These are phyloP conservation scores for Ascochyta lentis DNA, from an alignment of 2,329 filamentous ascomycete species.

Conservation along the genomic window DNA sequence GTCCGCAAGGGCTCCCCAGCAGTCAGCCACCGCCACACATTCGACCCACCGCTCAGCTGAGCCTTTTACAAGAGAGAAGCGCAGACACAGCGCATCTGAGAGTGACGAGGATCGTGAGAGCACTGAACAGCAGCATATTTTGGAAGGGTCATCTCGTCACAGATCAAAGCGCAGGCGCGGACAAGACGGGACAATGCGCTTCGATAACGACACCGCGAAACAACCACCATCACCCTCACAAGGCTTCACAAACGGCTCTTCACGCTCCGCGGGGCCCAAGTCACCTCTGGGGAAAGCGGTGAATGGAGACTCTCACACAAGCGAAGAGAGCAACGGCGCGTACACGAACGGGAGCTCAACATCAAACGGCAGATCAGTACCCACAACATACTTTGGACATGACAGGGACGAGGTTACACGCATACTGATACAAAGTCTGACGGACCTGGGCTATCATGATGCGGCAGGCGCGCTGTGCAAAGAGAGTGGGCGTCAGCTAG, in stretches of 20 bases:
- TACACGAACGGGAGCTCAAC: constrained; percentile 51
- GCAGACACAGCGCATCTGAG: constrained; percentile 43
- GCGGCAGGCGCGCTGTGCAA: constrained; percentile 77
- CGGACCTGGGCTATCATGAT: constrained; percentile 82
- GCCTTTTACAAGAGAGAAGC: constrained; percentile 34
- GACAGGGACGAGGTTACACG: constrained; percentile 91
- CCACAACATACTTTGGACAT: constrained; percentile 76
- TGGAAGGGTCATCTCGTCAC: constrained; percentile 45
- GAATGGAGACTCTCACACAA: constrained; percentile 51
- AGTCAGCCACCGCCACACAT: constrained; percentile 23
- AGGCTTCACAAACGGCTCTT: constrained; percentile 49
- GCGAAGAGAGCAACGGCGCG: constrained; percentile 53
- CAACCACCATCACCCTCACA: constrained; percentile 43
- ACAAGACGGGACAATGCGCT: constrained; percentile 52
- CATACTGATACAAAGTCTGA: constrained; percentile 87
- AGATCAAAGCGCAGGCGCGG: constrained; percentile 53
- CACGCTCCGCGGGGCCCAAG: constrained; percentile 42
- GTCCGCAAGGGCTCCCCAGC: constrained; percentile 22
- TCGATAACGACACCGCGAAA: constrained; percentile 52
- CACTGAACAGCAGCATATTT: constrained; percentile 21
- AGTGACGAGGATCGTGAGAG: constrained; percentile 33
- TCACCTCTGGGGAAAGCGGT: constrained; percentile 46
- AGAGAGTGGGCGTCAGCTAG: constrained; percentile 87
- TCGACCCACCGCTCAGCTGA: constrained; percentile 22
- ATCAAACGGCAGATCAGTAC: constrained; percentile 37